These are phyloP conservation scores for Glomus cerebriforme DNA, from an alignment of 192 early-diverging fungal genomes.

Conservation along the genomic window DNA sequence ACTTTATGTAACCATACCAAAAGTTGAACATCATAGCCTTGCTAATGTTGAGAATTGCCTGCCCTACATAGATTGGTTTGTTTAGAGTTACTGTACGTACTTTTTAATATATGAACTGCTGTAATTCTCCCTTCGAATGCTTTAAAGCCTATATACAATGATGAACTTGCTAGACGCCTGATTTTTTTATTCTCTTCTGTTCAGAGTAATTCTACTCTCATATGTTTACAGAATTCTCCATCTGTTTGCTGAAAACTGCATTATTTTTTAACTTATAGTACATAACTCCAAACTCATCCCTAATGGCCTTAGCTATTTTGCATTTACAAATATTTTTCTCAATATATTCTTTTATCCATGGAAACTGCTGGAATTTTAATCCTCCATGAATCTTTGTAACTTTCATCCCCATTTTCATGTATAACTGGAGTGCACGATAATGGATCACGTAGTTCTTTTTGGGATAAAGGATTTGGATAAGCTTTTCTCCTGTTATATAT, in stretches of 20 bases:
- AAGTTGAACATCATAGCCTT: too few relatives aligned
- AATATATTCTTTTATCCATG: conserved; percentile 23
- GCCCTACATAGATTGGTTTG: conserved; percentile 22
- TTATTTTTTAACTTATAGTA: too few relatives aligned
- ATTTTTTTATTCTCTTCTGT: conserved; percentile 27
- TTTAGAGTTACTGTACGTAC: conserved; percentile 22
- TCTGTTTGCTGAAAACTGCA: too few relatives aligned
- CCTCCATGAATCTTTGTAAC: conserved; percentile 25
- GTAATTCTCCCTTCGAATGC: conserved; percentile 19
- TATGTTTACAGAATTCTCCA: too few relatives aligned
- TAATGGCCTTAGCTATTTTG: conserved; percentile 21
- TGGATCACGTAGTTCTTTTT: too few relatives aligned
- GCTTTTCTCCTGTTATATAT: conserved; percentile 17
- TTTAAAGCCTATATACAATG: conserved; percentile 18
- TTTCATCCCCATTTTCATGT: conserved; percentile 3
- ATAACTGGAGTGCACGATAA: too few relatives aligned
- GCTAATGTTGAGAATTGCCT: conserved; percentile 29
- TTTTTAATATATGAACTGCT: conserved; percentile 30
- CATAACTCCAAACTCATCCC: conserved; percentile 23
- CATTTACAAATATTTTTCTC: conserved; percentile 27
- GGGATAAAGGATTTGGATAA: conserved; percentile 4
- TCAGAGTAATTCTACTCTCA: too few relatives aligned
- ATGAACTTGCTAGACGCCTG: neutral
- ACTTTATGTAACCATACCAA: too few relatives aligned
- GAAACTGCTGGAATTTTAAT: conserved; percentile 19